These are phyloP conservation scores for Stenogyne calaminthoides DNA, from an alignment of 305 asterid genomes.

Conservation along the genomic window DNA sequence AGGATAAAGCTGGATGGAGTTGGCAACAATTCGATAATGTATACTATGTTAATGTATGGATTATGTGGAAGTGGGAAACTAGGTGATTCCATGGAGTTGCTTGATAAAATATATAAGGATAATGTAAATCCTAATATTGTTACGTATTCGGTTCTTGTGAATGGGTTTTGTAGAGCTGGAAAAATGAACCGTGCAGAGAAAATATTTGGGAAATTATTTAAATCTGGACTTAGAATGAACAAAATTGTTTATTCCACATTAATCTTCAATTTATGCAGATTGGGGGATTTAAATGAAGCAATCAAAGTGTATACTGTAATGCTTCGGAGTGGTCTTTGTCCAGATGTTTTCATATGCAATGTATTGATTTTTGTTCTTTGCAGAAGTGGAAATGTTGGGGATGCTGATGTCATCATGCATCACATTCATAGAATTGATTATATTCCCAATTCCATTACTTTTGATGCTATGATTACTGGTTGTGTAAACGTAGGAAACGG, in stretches of 20 bases:
- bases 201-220: slow-evolving; percentile 60
- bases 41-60: slow-evolving; percentile 72
- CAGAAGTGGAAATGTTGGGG: slow-evolving; percentile 53
- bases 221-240: slow-evolving; percentile 58
- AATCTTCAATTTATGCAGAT: slow-evolving; percentile 64
- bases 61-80: slow-evolving; percentile 54
- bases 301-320: slow-evolving; percentile 51
- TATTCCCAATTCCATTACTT: slow-evolving; percentile 56
- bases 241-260: slow-evolving; percentile 55
- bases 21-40: slow-evolving; percentile 45
- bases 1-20: slow-evolving; percentile 55
- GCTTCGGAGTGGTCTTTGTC: slow-evolving; percentile 50
- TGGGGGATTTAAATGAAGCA: slow-evolving; percentile 56
- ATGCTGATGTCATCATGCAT: slow-evolving; percentile 68
- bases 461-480: slow-evolving; percentile 64
- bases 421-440: slow-evolving; percentile 53
- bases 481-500: slow-evolving; percentile 57
- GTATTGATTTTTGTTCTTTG: slow-evolving; percentile 65
- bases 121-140: slow-evolving; percentile 59
- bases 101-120: slow-evolving; percentile 53
- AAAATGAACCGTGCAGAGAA: slow-evolving; percentile 52
- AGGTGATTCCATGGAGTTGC: slow-evolving; percentile 48
- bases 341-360: slow-evolving; percentile 59
- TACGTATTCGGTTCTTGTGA: slow-evolving; percentile 79
- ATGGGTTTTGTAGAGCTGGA: slow-evolving; percentile 77